Evolutionary conservation across 495 filamentous ascomycete genomes (phyloP).

Genomic region (Penicillium odoratum): DNA sequence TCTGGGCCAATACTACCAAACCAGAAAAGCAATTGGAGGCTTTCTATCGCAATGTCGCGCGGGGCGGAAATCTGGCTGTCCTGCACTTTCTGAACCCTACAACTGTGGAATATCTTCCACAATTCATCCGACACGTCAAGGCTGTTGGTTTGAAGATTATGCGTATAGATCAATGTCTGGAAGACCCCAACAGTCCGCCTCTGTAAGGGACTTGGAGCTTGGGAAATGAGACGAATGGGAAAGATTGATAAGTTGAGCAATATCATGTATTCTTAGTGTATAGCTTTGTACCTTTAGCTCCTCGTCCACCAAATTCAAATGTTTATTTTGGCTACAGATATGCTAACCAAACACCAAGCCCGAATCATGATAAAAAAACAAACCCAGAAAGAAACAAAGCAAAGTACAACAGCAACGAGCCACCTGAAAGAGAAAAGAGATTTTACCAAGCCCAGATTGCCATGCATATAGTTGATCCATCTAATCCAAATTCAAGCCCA

Average conservation of each 20-base stretch:
- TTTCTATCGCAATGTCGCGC: conserved; percentile 65
- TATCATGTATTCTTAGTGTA: conserved; percentile 10
- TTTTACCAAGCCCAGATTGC: conserved; percentile 5
- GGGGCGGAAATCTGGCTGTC: conserved; percentile 71
- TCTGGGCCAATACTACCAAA: conserved; percentile 64
- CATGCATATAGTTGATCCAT: conserved; percentile 11
- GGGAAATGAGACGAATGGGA: too few relatives aligned
- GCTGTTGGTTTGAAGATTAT: conserved; percentile 65
- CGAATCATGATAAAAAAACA: background rate
- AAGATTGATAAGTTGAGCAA: background rate
- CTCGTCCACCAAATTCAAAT: background rate
- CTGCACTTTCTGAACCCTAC: conserved; percentile 73
- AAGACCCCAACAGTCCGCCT: conserved; percentile 66
- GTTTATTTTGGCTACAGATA: background rate
- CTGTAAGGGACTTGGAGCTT: conserved; percentile 25
- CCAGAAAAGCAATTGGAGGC: conserved; percentile 73
- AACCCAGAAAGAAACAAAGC: background rate
- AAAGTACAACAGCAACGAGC: conserved; percentile 1
- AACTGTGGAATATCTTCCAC: conserved; percentile 65
- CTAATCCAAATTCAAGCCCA: conserved; percentile 2
- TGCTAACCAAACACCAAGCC: background rate
- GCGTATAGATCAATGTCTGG: conserved; percentile 78
- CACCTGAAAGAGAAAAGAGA: background rate
- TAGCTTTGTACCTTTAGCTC: background rate
- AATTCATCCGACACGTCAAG: conserved; percentile 72